A percentile compares a stretch with the other conserved stretches of the same genome.
phyloP scores from a whole-genome alignment of 495 filamentous ascomycete species.

The Oleoguttula mirabilis region DNA sequence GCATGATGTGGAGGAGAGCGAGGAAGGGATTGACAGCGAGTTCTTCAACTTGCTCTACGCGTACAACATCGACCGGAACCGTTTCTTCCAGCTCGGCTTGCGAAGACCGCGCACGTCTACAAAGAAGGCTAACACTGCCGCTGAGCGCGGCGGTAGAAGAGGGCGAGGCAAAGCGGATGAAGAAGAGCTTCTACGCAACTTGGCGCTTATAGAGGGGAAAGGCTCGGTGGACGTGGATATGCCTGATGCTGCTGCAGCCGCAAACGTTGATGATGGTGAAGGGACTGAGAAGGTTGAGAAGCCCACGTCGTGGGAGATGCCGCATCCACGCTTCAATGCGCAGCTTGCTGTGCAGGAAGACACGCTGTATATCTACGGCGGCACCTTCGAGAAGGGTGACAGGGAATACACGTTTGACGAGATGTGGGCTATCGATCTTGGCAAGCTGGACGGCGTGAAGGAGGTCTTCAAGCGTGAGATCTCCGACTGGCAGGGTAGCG shows the following conservation, averaged over 20 bases:
- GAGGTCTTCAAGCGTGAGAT: constrained; percentile 75
- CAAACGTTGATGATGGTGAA: constrained; percentile 39
- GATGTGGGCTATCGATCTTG: constrained; percentile 80
- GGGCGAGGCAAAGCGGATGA: constrained; percentile 72
- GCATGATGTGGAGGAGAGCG: constrained; percentile 82
- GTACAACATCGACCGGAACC: constrained; percentile 88
- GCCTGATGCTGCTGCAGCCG: constrained; percentile 17
- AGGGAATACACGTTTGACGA: constrained; percentile 91
- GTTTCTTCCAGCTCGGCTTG: constrained; percentile 76
- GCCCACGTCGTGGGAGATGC: constrained; percentile 56
- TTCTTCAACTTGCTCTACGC: constrained; percentile 85
- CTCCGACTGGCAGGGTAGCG: constrained; percentile 65
- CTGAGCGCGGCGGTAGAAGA: constrained; percentile 46
- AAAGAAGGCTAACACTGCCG: constrained; percentile 48
- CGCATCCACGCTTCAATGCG: constrained; percentile 78
- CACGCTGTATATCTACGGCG: constrained; percentile 82
- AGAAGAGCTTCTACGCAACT: constrained; percentile 74
- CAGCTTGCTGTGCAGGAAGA: constrained; percentile 85
- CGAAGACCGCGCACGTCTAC: constrained; percentile 50
- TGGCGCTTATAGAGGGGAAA: constrained; percentile 68
- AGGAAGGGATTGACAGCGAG: constrained; percentile 90
- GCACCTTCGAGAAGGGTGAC: constrained; percentile 89
- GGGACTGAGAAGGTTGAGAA: constrained; percentile 39
- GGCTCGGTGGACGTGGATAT: constrained; percentile 36
- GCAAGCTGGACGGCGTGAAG: constrained; percentile 81